phyloP scores from a whole-genome alignment of 2,329 filamentous ascomycete genomes.

The Verticillium tricorpus region DNA sequence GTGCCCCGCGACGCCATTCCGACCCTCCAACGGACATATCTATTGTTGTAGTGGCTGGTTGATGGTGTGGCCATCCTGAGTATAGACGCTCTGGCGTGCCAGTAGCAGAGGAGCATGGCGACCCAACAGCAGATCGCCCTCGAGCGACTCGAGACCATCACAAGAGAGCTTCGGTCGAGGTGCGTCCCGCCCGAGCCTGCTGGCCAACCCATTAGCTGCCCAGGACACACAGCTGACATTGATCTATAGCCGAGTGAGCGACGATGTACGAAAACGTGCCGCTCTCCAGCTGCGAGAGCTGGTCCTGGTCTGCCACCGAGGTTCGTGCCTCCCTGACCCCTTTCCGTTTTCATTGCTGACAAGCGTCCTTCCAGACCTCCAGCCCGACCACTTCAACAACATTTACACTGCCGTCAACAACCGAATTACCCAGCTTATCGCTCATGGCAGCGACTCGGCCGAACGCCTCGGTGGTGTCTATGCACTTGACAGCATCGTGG shows the following conservation, averaged over 20 bases:
- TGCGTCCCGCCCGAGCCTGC: constrained; percentile 21
- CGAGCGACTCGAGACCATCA: constrained; percentile 50
- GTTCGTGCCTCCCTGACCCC: constrained; percentile 25
- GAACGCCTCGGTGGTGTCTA: constrained; percentile 90
- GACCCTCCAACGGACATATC: neutral
- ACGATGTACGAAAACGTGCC: constrained; percentile 48
- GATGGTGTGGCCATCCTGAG: constrained; percentile 3
- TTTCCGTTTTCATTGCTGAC: neutral
- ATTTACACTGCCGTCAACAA: constrained; percentile 55
- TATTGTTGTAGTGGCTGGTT: neutral
- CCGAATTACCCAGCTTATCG: constrained; percentile 62
- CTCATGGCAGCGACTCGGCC: constrained; percentile 78
- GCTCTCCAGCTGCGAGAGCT: constrained; percentile 52
- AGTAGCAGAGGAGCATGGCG: constrained; percentile 25
- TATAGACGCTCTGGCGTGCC: constrained; percentile 11
- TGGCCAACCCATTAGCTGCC: neutral
- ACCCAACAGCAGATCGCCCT: constrained; percentile 48
- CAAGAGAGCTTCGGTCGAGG: constrained; percentile 53
- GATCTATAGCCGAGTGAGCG: constrained; percentile 18
- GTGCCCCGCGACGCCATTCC: neutral
- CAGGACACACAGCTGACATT: neutral
- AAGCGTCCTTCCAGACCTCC: constrained; percentile 55
- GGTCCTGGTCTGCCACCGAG: constrained; percentile 51
- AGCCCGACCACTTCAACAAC: constrained; percentile 67
- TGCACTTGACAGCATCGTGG: constrained; percentile 86